Base-by-base conservation (phyloP, 257 asterid genomes). In the Solanum pinnatisectum region DNA sequence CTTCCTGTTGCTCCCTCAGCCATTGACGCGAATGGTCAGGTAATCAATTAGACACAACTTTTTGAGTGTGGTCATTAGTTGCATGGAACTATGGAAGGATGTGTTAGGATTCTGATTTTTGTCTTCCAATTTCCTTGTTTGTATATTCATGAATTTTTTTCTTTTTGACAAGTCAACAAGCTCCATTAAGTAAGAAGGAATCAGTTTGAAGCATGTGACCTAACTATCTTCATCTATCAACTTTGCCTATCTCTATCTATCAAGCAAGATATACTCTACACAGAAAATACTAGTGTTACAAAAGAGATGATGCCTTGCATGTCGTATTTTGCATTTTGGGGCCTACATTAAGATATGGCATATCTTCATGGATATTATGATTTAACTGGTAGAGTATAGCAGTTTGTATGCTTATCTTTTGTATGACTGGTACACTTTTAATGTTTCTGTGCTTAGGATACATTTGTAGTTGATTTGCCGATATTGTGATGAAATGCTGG, bases 1-100 rank as follows among this genome's bases (percentile, higher is more conserved):
- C 98, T 96, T 73, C 99, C 98, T 78, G 98, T 95, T 88, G 98
- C 99, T 49, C 97, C 98, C 74, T 96, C 99, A 32, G 99, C 99
- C 56, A 95, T 95, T 73, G 99, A 95, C 90, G 94, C 98, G 87
- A 94, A 95, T 87, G 98, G 98, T 87, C 99, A 95, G 98, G 98
- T 96, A 90, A 89, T 87, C 87, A 42, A 49, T 79, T 79, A 59
- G 56, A 60, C 87, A 67, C 59, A 70, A 59, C 56, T 71, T 27
- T 20, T 63, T 32, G 52, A 1, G 10, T 44, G 67, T 44, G 67
- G 27, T 81, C 27, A 46, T 46, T 27, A 44, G 84, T 42, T 78
- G 15, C 63, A n/a, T 42, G 37, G 72, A 65, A 10, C 33, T 65
- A 65, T n/a, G 32, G 84, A 25, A 40, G 84, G 36, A 77, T 77